A percentile compares a stretch with the other conserved stretches of the same genome.
These are phyloP conservation scores for Rhizopogon sp. DNA, from an alignment of 768 basidiomycete genomes.

Conservation along the genomic window DNA sequence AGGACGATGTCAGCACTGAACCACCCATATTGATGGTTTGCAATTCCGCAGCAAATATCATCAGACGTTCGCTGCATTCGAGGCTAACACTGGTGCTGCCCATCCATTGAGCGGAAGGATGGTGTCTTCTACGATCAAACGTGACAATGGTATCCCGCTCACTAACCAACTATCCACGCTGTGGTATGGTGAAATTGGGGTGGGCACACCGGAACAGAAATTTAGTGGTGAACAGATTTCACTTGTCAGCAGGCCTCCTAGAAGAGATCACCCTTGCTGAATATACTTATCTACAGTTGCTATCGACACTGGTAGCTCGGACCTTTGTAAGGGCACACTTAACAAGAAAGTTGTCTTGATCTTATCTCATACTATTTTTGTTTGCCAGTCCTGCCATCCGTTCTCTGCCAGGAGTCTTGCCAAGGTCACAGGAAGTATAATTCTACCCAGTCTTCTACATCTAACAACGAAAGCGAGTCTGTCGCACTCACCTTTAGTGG, in stretches of 20 bases:
- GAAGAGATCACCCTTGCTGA: not conserved
- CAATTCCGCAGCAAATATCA: not conserved
- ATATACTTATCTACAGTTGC: constrained; percentile 25
- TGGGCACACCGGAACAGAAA: constrained; percentile 39
- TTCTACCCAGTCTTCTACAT: too few relatives aligned
- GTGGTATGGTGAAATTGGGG: constrained; percentile 9
- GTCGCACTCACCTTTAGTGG: too few relatives aligned
- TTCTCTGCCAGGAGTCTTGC: too few relatives aligned
- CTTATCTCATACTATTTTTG: constrained; percentile 4
- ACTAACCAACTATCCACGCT: constrained; percentile 23
- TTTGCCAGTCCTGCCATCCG: too few relatives aligned
- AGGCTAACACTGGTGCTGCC: constrained; percentile 50
- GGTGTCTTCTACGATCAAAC: not conserved
- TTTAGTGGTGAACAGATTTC: constrained; percentile 29
- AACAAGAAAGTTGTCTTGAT: constrained; percentile 7
- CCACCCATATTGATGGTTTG: not conserved
- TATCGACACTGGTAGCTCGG: constrained; percentile 33
- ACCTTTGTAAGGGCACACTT: not conserved
- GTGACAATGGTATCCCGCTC: constrained; percentile 14
- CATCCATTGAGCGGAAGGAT: constrained; percentile 23
- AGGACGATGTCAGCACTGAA: not conserved
- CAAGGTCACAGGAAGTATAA: too few relatives aligned
- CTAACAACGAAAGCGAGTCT: too few relatives aligned
- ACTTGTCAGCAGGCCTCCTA: not conserved
- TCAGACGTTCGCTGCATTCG: constrained; percentile 27